A percentile compares a stretch with the other conserved stretches of the same genome.
Conservation (phyloP, 805 yeast species). For the Blastobotrys parvus region DNA sequence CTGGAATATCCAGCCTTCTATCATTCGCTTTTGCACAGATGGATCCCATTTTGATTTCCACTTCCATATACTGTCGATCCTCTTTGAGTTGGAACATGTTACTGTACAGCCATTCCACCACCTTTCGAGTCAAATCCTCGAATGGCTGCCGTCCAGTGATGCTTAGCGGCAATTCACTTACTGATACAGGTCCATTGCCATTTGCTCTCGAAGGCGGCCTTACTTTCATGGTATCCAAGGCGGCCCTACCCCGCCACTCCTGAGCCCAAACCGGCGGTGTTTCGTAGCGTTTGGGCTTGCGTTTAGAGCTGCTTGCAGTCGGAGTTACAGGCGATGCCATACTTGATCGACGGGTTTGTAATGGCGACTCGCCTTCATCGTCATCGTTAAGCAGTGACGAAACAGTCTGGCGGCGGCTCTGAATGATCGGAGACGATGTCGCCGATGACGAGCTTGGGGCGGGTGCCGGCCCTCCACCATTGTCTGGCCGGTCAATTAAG, state of each 20-base stretch:
- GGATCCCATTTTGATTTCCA: conserved; percentile 33
- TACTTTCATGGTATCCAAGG: neutral
- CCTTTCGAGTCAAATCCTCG: conserved; percentile 70
- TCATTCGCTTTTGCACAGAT: conserved; percentile 22
- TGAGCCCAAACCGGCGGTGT: conserved; percentile 80
- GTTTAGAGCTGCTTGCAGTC: neutral
- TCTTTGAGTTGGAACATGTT: conserved; percentile 39
- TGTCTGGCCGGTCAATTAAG: conserved; percentile 11
- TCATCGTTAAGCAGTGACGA: conserved; percentile 19
- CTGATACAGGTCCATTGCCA: neutral
- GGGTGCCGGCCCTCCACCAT: neutral
- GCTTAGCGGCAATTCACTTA: neutral
- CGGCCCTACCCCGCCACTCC: conserved; percentile 45
- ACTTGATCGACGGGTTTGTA: neutral
- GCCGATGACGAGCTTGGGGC: conserved; percentile 3
- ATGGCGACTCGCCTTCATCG: neutral
- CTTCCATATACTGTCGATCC: conserved; percentile 33
- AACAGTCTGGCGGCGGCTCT: conserved; percentile 16
- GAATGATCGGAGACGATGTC: conserved; percentile 4
- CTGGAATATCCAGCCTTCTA: conserved; percentile 24
- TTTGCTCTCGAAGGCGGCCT: neutral
- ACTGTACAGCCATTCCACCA: conserved; percentile 86
- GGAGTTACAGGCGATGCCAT: neutral
- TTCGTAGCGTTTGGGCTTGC: conserved; percentile 54
- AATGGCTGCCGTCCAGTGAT: conserved; percentile 40